These are phyloP conservation scores for Spencermartinsiella europaea DNA, from an alignment of 805 yeast genomes.

Conservation along the genomic window DNA sequence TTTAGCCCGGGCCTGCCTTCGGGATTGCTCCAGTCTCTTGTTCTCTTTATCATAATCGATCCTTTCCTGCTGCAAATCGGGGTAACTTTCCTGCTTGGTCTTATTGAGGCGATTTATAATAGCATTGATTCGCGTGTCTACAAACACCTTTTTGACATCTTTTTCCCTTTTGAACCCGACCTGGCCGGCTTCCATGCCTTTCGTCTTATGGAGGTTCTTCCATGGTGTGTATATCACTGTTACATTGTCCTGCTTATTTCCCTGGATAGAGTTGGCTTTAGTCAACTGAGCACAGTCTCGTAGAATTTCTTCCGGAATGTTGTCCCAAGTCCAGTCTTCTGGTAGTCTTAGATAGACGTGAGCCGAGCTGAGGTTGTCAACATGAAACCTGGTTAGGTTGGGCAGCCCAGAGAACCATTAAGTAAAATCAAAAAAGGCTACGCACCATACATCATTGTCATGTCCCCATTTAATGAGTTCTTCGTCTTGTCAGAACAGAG, in stretches of 20 bases:
- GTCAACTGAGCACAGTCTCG: slow-evolving; percentile 66
- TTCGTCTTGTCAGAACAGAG: slow-evolving; percentile 42
- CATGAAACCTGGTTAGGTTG: slow-evolving; percentile 48
- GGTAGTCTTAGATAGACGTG: slow-evolving; percentile 64
- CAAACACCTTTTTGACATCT: slow-evolving; percentile 46
- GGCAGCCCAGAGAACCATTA: background rate
- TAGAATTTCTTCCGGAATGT: slow-evolving; percentile 49
- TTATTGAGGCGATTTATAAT: slow-evolving; percentile 59
- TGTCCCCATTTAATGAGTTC: slow-evolving; percentile 56
- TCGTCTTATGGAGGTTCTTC: slow-evolving; percentile 59
- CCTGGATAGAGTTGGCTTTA: slow-evolving; percentile 72
- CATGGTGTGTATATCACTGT: slow-evolving; percentile 72
- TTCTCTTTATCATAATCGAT: slow-evolving; percentile 38
- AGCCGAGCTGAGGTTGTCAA: slow-evolving; percentile 69
- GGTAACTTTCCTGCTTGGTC: slow-evolving; percentile 52
- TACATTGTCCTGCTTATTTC: slow-evolving; percentile 62
- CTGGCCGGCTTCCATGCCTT: slow-evolving; percentile 73
- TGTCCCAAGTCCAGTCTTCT: slow-evolving; percentile 41
- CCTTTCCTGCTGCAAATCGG: slow-evolving; percentile 42
- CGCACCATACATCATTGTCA: slow-evolving; percentile 59
- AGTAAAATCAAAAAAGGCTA: background rate
- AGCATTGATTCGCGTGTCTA: slow-evolving; percentile 53
- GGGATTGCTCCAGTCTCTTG: slow-evolving; percentile 27
- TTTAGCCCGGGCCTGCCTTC: slow-evolving; percentile 36
- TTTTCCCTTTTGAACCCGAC: slow-evolving; percentile 64